Percentiles rank a stretch among this genome's conserved stretches.
Conservation (phyloP, 306 rosid genomes). For the Rosa persica region DNA sequence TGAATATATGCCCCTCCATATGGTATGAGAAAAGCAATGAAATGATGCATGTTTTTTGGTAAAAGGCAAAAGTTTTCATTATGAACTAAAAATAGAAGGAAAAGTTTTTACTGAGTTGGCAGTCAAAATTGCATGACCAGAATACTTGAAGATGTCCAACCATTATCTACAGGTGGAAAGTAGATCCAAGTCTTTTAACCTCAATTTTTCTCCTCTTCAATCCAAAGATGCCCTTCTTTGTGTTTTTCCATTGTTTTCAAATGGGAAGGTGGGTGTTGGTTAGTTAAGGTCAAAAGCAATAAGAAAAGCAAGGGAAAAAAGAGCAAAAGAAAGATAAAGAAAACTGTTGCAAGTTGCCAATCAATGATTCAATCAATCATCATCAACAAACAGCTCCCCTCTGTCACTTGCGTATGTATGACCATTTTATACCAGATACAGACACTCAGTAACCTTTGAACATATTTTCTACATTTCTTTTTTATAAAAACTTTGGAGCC, state of each 20-base stretch:
- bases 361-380: constrained; percentile 10
- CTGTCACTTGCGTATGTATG: constrained; percentile 32
- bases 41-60: neutral
- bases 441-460: constrained; percentile 40
- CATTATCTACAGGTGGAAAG: neutral
- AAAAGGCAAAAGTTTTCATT: neutral
- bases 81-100: neutral
- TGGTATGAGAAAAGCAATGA: neutral
- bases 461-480: constrained; percentile 10
- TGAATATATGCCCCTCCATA: constrained; percentile 9
- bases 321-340: neutral
- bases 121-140: neutral
- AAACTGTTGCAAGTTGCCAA: constrained; percentile 1
- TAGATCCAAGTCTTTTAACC: neutral
- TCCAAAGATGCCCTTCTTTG: neutral
- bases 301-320: neutral
- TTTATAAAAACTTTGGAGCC: constrained; percentile 30
- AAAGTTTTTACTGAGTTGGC: neutral
- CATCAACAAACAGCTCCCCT: constrained; percentile 12
- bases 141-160: neutral
- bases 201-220: neutral
- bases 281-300: neutral
- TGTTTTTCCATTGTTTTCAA: neutral
- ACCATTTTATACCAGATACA: constrained; percentile 33
- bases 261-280: neutral